Percentiles rank a stretch among this genome's conserved stretches.
Evolutionary conservation across 495 filamentous ascomycete genomes (phyloP).

Genomic region (Hyphodiscus hymeniophilus): DNA sequence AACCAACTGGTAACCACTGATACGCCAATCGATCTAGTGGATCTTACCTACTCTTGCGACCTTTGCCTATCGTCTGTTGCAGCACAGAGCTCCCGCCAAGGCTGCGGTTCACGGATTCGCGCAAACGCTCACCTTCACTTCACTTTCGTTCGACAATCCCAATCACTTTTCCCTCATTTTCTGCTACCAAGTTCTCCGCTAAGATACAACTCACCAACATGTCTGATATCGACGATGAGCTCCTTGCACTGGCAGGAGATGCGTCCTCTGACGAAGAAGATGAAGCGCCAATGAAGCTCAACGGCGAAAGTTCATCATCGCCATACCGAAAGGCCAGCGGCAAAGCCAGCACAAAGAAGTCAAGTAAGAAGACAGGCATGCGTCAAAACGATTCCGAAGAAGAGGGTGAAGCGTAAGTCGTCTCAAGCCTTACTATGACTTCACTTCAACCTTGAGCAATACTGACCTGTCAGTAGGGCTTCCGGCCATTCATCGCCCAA

Average conservation of each 20-base stretch:
- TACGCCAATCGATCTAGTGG: too few species aligned
- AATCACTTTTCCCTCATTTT: too few species aligned
- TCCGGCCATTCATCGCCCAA: constrained; percentile 55
- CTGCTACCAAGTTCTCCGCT: too few species aligned
- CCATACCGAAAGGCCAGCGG: constrained; percentile 33
- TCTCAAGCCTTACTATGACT: background rate
- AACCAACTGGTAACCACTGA: too few species aligned
- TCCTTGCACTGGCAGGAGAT: constrained; percentile 77
- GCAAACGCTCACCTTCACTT: too few species aligned
- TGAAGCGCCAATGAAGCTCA: constrained; percentile 31
- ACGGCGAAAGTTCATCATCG: constrained; percentile 30
- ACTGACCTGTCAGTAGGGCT: constrained; percentile 36
- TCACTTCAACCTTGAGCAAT: constrained; percentile 6
- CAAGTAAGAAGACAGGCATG: constrained; percentile 24
- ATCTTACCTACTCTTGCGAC: too few species aligned
- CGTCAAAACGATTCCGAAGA: constrained; percentile 58
- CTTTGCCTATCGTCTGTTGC: too few species aligned
- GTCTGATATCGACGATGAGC: constrained; percentile 78
- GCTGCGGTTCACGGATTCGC: too few species aligned
- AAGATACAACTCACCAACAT: constrained; percentile 26
- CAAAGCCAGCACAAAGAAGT: constrained; percentile 35
- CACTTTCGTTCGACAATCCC: too few species aligned
- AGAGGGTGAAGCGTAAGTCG: constrained; percentile 77
- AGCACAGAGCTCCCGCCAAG: too few species aligned
- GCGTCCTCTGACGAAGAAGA: constrained; percentile 41